These are phyloP conservation scores for Kappamyces sp. DNA, from an alignment of 192 early-diverging fungal genomes.

Conservation along the genomic window DNA sequence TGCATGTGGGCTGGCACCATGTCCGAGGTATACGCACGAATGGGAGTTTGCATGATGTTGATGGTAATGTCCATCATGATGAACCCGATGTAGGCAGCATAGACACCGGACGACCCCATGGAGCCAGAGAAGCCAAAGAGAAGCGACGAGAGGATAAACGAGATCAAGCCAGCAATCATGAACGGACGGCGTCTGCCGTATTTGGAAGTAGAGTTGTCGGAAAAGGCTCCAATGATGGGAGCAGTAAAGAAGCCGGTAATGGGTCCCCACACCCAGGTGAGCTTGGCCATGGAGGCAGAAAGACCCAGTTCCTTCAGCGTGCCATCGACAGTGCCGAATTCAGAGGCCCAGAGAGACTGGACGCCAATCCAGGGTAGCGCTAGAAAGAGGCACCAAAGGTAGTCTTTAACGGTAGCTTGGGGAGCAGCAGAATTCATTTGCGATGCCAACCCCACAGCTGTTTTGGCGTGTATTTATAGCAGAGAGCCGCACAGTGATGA, in stretches of 20 bases:
- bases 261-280: constrained; percentile 21
- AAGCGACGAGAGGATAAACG: constrained; percentile 11
- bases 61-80: constrained; percentile 24
- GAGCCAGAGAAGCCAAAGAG: constrained; percentile 15
- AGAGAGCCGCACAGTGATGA: background rate
- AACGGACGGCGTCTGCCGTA: constrained; percentile 24
- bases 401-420: constrained; percentile 2
- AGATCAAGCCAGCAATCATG: constrained; percentile 19
- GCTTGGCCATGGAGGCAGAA: background rate
- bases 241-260: constrained; percentile 28
- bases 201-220: constrained; percentile 17
- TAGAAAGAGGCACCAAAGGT: constrained; percentile 10
- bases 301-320: constrained; percentile 14
- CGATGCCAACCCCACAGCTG: no score
- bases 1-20: constrained; percentile 18
- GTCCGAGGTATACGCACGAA: constrained; percentile 22
- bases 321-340: constrained; percentile 13
- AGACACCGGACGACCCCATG: background rate
- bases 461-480: no score
- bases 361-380: constrained; percentile 25
- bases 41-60: constrained; percentile 25
- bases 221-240: constrained; percentile 20
- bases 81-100: constrained; percentile 17
- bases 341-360: constrained; percentile 21
- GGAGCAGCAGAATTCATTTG: background rate